phyloP scores from a whole-genome alignment of 2,329 filamentous ascomycete species.

The Colletotrichum zoysiae region DNA sequence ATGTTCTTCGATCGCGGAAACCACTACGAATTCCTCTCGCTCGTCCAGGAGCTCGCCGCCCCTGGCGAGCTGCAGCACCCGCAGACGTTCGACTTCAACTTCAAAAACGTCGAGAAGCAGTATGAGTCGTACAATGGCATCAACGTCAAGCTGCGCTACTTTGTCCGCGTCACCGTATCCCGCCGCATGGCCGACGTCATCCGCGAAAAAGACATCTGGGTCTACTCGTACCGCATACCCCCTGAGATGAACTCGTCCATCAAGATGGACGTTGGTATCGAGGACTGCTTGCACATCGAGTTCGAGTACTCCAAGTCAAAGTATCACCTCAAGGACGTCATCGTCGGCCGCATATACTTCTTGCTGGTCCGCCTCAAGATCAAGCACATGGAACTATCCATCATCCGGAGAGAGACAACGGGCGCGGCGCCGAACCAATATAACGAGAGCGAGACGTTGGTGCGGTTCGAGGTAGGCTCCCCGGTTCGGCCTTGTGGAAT shows the following conservation, averaged over 20 bases:
- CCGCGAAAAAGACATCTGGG: constrained; percentile 99
- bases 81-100: constrained; percentile 99
- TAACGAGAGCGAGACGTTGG: constrained; percentile 98
- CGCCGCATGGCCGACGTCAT: constrained; percentile 98
- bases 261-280: constrained; percentile 99
- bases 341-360: constrained; percentile 98
- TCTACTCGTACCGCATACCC: constrained; percentile 97
- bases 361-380: constrained; percentile 97
- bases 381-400: constrained; percentile 99
- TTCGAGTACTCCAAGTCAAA: constrained; percentile 99
- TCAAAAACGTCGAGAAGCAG: constrained; percentile 99
- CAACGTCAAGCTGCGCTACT: constrained; percentile 99
- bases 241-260: constrained; percentile 98
- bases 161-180: constrained; percentile 95
- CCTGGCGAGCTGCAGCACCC: constrained; percentile 98
- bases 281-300: constrained; percentile 98
- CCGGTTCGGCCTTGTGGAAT: neutral
- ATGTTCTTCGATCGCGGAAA: constrained; percentile 99
- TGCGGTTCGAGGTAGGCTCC: constrained; percentile 84
- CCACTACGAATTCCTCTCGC: constrained; percentile 98
- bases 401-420: constrained; percentile 96
- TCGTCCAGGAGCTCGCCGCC: constrained; percentile 95
- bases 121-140: constrained; percentile 99
- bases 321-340: constrained; percentile 99
- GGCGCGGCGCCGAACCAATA: constrained; percentile 98